These are phyloP conservation scores for Gautieria morchelliformis DNA, from an alignment of 768 basidiomycete genomes.

Conservation along the genomic window DNA sequence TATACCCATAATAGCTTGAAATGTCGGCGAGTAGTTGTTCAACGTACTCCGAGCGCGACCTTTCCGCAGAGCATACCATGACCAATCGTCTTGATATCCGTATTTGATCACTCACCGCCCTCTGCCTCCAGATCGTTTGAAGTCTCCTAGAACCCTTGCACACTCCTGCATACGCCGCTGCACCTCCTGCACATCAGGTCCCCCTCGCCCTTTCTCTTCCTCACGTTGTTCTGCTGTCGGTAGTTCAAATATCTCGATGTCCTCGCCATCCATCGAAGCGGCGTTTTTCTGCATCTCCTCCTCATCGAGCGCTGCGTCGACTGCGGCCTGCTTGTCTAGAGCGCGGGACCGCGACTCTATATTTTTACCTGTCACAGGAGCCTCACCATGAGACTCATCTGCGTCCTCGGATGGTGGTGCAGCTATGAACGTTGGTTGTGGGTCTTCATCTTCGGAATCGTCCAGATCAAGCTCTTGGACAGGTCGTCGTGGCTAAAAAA, in stretches of 20 bases:
- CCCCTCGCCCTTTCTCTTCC: slow-evolving; percentile 57
- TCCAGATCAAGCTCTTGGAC: slow-evolving; percentile 28
- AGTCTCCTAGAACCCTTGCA: slow-evolving; percentile 61
- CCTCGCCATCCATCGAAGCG: slow-evolving; percentile 31
- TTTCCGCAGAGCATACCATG: slow-evolving; percentile 22
- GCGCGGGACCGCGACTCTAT: slow-evolving; percentile 77
- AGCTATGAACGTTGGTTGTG: slow-evolving; percentile 8
- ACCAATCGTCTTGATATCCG: slow-evolving; percentile 4
- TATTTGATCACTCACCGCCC: slow-evolving; percentile 43
- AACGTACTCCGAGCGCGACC: slow-evolving; percentile 83
- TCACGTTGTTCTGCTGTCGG: slow-evolving; percentile 67
- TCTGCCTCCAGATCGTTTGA: slow-evolving; percentile 54
- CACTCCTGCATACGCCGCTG: slow-evolving; percentile 75
- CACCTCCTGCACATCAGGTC: slow-evolving; percentile 64
- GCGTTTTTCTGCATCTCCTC: slow-evolving; percentile 38
- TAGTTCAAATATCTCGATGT: slow-evolving; percentile 47
- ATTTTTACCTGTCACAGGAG: slow-evolving; percentile 57
- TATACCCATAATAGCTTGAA: slow-evolving; percentile 95
- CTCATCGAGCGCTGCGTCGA: slow-evolving; percentile 32
- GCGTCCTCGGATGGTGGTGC: slow-evolving; percentile 25
- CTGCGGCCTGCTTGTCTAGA: slow-evolving; percentile 54
- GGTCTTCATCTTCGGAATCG: slow-evolving; percentile 39
- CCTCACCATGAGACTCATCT: slow-evolving; percentile 40
- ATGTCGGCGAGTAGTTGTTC: slow-evolving; percentile 85
- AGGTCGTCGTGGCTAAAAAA: slow-evolving; percentile 10